phyloP scores from a whole-genome alignment of 1,139 yeast genomes.

The Geotrichum reessii region DNA sequence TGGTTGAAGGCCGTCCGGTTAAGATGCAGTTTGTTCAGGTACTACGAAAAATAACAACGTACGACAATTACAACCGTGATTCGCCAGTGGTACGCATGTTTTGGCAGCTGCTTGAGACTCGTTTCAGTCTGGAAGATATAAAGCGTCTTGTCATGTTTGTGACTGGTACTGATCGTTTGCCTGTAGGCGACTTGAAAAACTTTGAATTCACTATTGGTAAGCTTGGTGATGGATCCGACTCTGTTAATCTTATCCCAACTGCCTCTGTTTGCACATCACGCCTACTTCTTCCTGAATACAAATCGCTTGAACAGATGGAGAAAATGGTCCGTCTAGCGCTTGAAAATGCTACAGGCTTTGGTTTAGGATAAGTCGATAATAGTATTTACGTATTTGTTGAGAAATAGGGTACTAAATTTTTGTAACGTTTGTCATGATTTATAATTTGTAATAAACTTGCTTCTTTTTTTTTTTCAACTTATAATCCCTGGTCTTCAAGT shows the following conservation, averaged over 20 bases:
- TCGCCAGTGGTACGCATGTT: background rate
- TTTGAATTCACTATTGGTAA: conserved; percentile 24
- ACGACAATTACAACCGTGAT: conserved; percentile 11
- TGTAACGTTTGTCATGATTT: background rate
- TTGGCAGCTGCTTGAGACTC: background rate
- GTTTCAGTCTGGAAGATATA: background rate
- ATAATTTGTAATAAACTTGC: background rate
- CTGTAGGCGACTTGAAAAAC: conserved; percentile 25
- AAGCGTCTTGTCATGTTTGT: conserved; percentile 22
- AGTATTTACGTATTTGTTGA: background rate
- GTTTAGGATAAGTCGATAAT: conserved; percentile 23
- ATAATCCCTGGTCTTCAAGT: no score
- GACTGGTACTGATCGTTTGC: conserved; percentile 30
- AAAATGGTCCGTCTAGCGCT: conserved; percentile 25
- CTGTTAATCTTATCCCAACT: conserved; percentile 23
- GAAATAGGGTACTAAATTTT: background rate
- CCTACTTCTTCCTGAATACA: conserved; percentile 29
- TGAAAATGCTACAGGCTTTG: conserved; percentile 31
- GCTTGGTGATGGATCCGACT: conserved; percentile 24
- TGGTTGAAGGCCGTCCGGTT: background rate
- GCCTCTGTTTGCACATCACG: conserved; percentile 30
- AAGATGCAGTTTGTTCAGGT: background rate
- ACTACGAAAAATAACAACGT: conserved; percentile 1
- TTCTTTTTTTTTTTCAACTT: no score
- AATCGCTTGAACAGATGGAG: conserved; percentile 19